A percentile compares a stretch with the other conserved stretches of the same genome.
These are phyloP conservation scores for Bolboschoenoplectus hybrid DNA, from an alignment of 202 grass and related monocot genomes.

Conservation along the genomic window DNA sequence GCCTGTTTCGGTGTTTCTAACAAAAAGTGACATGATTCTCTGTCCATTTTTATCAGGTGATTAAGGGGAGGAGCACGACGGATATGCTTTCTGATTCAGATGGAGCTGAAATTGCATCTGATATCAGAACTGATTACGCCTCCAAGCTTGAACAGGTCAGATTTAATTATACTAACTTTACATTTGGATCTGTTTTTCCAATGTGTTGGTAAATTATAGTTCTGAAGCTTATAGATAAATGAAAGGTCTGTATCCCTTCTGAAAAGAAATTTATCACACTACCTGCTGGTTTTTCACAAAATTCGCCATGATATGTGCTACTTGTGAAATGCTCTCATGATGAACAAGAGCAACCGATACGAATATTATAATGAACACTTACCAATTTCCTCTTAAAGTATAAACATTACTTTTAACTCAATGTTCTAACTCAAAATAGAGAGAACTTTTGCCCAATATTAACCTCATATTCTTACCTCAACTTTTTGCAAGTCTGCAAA, in stretches of 20 bases:
- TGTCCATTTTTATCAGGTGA: conserved; percentile 29
- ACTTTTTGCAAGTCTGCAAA: neutral
- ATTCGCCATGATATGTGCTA: neutral
- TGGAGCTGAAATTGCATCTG: conserved; percentile 49
- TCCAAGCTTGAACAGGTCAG: conserved; percentile 76
- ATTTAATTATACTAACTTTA: conserved; percentile 26
- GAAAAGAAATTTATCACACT: neutral
- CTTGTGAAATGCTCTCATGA: neutral
- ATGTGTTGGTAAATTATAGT: conserved; percentile 3
- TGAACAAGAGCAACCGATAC: conserved; percentile 6
- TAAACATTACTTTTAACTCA: neutral
- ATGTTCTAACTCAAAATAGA: neutral
- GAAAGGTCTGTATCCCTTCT: conserved; percentile 8
- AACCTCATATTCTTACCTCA: neutral
- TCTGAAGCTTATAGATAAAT: neutral
- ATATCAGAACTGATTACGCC: conserved; percentile 69
- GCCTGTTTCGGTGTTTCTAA: neutral
- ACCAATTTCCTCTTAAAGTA: neutral
- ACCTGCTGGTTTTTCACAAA: neutral
- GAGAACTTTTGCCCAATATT: neutral
- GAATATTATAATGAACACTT: neutral
- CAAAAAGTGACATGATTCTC: neutral
- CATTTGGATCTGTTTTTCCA: neutral
- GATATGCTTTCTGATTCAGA: conserved; percentile 47
- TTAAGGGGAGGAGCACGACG: conserved; percentile 10